A percentile compares a stretch with the other conserved stretches of the same genome.
Conservation (phyloP, 1,139 yeast species). For the Hyphopichia wangnamkhiaoensis region DNA sequence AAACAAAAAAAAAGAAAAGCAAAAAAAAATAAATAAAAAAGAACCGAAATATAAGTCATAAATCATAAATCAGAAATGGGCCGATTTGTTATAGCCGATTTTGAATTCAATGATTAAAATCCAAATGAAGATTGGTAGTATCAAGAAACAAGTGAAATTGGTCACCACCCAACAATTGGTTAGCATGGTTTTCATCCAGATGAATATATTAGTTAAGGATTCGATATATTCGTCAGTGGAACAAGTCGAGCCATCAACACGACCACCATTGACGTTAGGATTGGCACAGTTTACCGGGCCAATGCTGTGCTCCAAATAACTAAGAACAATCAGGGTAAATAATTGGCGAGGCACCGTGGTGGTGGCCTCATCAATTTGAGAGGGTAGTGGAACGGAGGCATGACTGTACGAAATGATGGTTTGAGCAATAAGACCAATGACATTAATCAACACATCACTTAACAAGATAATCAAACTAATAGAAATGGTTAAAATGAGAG, state of each 20-base stretch:
- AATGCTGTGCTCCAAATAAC: slow-evolving; percentile 16
- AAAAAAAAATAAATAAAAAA: no score
- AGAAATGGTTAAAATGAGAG: slow-evolving; percentile 17
- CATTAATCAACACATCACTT: slow-evolving; percentile 25
- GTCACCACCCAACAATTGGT: slow-evolving; percentile 24
- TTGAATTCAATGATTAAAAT: slow-evolving; percentile 18
- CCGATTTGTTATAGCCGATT: slow-evolving; percentile 5
- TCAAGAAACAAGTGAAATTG: slow-evolving; percentile 23
- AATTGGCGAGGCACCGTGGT: slow-evolving; percentile 12
- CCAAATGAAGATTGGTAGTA: slow-evolving; percentile 30
- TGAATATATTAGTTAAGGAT: slow-evolving; percentile 5
- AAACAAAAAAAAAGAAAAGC: no score
- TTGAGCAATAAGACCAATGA: slow-evolving; percentile 12
- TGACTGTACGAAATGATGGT: background rate
- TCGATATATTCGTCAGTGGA: slow-evolving; percentile 6
- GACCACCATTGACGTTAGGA: slow-evolving; percentile 2
- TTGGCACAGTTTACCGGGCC: background rate
- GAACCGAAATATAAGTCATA: no score
- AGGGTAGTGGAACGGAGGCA: no score
- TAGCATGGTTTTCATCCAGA: slow-evolving; percentile 9
- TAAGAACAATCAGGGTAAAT: slow-evolving; percentile 18
- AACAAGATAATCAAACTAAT: slow-evolving; percentile 17
- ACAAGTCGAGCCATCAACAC: slow-evolving; percentile 2
- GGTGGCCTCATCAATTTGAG: no score
- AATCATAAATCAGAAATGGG: background rate